Base-by-base conservation (phyloP, 1,139 yeast species). In the Cylindricascospora bacillispora region DNA sequence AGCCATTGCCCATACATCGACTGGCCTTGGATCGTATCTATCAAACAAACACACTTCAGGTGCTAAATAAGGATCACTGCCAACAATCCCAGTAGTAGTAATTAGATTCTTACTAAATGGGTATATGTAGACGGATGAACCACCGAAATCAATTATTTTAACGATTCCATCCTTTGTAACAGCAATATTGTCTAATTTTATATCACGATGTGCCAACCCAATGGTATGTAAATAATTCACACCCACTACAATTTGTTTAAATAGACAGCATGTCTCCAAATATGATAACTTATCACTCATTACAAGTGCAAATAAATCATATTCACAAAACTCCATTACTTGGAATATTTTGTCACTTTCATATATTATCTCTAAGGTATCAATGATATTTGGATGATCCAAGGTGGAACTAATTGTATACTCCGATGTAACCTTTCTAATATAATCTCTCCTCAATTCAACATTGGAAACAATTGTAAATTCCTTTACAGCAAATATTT, bases 271-370 rank as follows among this genome's bases (percentile, higher is more conserved):
- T 16, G 85, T 69, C 52, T 86, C 95, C 19, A 65, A 69, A 39
- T 75, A 63, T 7, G 77, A 61, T 93, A 86, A 81, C 44, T 74
- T 70, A 23, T 93, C 93, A 35, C 89, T 76, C 95, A 86, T 85
- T 25, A 86, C 95, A 32, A 86, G 81, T 2, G 95, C 93, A 60
- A 86, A 86, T 49, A 83, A 75, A 56, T 89, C 97, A 39, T 75
- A 79, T 15, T 93, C 93, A 33, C 95, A 89, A 52, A 80, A 89
- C 52, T 86, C 97, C 95, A 89, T 85, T 30, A 86, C 82, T 54
- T 86, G 94, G 53, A 73, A 83, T 48, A 80, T 78, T 39, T 83
- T 68, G 46, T 80, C 79, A 36, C 83, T 71, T 21, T 36, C 43
- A 16, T 41, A 39, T 23, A 44, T 33, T 23, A 86, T 81, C 49